Base-by-base conservation (phyloP, 2,329 filamentous ascomycete species). In the Daldinia sp. region DNA sequence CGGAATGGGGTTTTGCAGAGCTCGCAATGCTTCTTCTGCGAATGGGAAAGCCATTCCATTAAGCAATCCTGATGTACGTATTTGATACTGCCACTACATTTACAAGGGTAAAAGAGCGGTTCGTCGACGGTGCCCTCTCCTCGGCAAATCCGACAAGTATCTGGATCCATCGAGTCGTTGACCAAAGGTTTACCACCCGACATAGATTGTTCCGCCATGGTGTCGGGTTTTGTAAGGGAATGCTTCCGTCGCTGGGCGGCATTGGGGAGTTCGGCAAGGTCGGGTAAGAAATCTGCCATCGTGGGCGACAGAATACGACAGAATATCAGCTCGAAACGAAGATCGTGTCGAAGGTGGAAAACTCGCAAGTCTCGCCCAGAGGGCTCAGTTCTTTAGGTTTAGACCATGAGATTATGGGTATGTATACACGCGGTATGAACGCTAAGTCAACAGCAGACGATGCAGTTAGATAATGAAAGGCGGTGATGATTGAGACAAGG, bases 11-110 rank as follows among this genome's bases (percentile, higher is more conserved):
- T 99, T 84, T 99, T 99, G 89, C 96, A 99, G 39, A 99, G 90
- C 83, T 99, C 96, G 85, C 97, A 99, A 84, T 99, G 93, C 81
- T 98, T 98, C 88, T 99, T 99, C 79, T 99, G 94, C 1, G 96
- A 98, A 81, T 99, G 97, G 56, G 94, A 95, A 23, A 99, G 86
- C 96, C 96, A 99, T 81, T 98, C 94, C 92, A 99, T 97, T 81
- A 99, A 83, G 79, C 96, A 99, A 79, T 97, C 93, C 81, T 99
- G 96, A 80, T 99, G 96, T 69, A 99, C 96, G 77, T 92, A 97
- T 83, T 97, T 98, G 83, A 99, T 99, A 82, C 95, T 98, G 64
- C 96, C 96, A 78, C 93, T 98, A 84, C 96, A 99, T 85, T 98
- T 98, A 90, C 96, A 99, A 5, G 96, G 96, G 78, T 97, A 96